Percentiles rank a stretch among this genome's conserved stretches.
Conservation (phyloP, 2,329 filamentous ascomycete species). For the Fusarium sp. region DNA sequence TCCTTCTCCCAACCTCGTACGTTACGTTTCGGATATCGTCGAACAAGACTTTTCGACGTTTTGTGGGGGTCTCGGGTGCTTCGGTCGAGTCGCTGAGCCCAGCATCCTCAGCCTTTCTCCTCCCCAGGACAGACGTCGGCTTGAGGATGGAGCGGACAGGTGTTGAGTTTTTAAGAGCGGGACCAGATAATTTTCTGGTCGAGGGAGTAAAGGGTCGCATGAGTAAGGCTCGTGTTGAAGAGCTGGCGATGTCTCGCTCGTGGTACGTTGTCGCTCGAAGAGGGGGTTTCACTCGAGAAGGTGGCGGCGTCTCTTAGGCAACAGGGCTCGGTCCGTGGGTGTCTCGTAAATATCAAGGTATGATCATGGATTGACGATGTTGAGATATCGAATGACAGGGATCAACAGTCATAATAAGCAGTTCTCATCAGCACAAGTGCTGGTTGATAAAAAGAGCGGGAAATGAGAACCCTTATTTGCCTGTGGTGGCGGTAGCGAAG, state of each 20-base stretch:
- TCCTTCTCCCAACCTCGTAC: constrained; percentile 65
- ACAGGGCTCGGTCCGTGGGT: constrained; percentile 32
- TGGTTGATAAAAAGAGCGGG: constrained; percentile 14
- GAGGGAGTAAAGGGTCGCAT: constrained; percentile 52
- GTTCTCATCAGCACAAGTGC: constrained; percentile 24
- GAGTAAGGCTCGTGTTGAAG: constrained; percentile 26
- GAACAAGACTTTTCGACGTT: constrained; percentile 70
- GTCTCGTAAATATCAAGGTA: constrained; percentile 35
- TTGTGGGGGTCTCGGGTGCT: constrained; percentile 59
- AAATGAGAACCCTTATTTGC: constrained; percentile 9
- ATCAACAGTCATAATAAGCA: constrained; percentile 48
- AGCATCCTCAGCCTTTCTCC: constrained; percentile 60
- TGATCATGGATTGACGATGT: constrained; percentile 44
- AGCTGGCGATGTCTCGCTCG: constrained; percentile 19
- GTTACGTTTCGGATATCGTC: constrained; percentile 69
- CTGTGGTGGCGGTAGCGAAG: constrained; percentile 23
- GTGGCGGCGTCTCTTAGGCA: constrained; percentile 47
- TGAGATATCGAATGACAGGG: constrained; percentile 34
- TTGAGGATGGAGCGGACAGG: constrained; percentile 68
- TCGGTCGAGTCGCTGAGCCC: constrained; percentile 57
- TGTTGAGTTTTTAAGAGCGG: constrained; percentile 52
- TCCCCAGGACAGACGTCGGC: constrained; percentile 59
- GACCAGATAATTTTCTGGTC: constrained; percentile 52
- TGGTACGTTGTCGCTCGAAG: constrained; percentile 21
- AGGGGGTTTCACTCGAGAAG: constrained; percentile 17